These are phyloP conservation scores for Hirschfeldia incana DNA, from an alignment of 345 rosid genomes.

Conservation along the genomic window DNA sequence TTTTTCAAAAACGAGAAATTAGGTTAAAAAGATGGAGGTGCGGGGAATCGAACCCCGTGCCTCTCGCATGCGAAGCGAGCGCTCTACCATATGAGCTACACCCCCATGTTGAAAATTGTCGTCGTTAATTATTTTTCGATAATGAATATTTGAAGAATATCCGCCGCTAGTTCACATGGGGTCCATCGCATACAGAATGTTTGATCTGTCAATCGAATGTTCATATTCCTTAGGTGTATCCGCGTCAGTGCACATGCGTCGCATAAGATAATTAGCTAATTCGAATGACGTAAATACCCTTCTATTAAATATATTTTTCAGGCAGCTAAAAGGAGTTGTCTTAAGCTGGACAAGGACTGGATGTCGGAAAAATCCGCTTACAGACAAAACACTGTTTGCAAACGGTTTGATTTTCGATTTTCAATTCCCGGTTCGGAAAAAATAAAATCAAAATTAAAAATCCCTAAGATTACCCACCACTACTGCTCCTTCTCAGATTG, in stretches of 20 bases:
- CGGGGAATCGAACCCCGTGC: slow-evolving; percentile 98
- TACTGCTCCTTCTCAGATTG: neutral
- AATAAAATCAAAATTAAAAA: neutral
- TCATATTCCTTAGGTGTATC: slow-evolving; percentile 21
- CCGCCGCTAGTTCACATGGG: slow-evolving; percentile 12
- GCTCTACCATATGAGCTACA: slow-evolving; percentile 64
- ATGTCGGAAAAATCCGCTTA: slow-evolving; percentile 19
- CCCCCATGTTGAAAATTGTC: rapidly evolving
- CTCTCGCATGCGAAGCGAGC: slow-evolving; percentile 99
- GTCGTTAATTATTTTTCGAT: rapidly evolving
- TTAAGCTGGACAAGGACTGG: slow-evolving; percentile 42
- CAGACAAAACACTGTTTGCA: no score
- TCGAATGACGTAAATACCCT: neutral
- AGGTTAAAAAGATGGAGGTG: slow-evolving; percentile 49
- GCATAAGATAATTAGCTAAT: neutral
- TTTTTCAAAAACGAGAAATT: neutral
- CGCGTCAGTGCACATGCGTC: slow-evolving; percentile 32
- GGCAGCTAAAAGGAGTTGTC: slow-evolving; percentile 17
- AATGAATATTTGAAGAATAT: neutral
- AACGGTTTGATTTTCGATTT: no score
- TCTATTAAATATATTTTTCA: neutral
- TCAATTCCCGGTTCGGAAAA: neutral
- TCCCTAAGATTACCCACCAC: neutral
- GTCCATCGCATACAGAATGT: slow-evolving; percentile 2
- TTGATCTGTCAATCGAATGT: slow-evolving; percentile 5